Evolutionary conservation across 2,329 filamentous ascomycete species (phyloP).

Genomic region (Harringtonia lauricola): DNA sequence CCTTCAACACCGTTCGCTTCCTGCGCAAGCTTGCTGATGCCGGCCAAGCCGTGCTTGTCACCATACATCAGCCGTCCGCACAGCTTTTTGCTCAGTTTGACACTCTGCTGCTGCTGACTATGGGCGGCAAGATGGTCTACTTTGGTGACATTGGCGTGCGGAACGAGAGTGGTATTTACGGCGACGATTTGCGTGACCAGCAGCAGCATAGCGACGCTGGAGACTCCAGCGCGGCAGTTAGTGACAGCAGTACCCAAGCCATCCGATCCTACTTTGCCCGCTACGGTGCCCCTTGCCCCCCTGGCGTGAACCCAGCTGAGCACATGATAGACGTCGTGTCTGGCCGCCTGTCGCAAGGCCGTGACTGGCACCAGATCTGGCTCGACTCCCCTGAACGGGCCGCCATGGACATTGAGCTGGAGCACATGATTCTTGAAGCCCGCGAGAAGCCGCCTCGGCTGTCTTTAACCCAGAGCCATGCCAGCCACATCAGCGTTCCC

Average conservation of each 20-base stretch:
- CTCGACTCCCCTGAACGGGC: constrained; percentile 21
- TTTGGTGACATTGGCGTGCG: constrained; percentile 48
- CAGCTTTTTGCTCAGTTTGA: constrained; percentile 58
- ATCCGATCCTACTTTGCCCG: constrained; percentile 55
- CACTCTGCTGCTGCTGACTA: constrained; percentile 51
- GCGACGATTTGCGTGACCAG: neutral
- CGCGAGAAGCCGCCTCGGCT: neutral
- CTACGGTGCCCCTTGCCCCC: constrained; percentile 51
- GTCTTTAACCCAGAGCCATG: neutral
- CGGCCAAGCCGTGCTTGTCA: constrained; percentile 57
- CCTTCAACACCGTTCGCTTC: constrained; percentile 54
- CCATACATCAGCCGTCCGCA: constrained; percentile 60
- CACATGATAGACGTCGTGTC: constrained; percentile 58
- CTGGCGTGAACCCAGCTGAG: constrained; percentile 61
- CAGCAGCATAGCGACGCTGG: neutral
- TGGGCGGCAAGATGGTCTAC: constrained; percentile 54
- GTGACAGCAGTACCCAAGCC: constrained; percentile 28
- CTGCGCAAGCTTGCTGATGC: constrained; percentile 55
- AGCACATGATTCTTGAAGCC: constrained; percentile 41
- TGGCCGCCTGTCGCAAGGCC: constrained; percentile 32
- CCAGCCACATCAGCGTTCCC: neutral
- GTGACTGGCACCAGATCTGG: constrained; percentile 28
- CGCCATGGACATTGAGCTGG: constrained; percentile 53
- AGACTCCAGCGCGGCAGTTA: neutral
- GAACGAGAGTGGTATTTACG: too few species aligned